phyloP scores from a whole-genome alignment of 164 flowering plant genomes.

The Nelumbo lutea region DNA sequence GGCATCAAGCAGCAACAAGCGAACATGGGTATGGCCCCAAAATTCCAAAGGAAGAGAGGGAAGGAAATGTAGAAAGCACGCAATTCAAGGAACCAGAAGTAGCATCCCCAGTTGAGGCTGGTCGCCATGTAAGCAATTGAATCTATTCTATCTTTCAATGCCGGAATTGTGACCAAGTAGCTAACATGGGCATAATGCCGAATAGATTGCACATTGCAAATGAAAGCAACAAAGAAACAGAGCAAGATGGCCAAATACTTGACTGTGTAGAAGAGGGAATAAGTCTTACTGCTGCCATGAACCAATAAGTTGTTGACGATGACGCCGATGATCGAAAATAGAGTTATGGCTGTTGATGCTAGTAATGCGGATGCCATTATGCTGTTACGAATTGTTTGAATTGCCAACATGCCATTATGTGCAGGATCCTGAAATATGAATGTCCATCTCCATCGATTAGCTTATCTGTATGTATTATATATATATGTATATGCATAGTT shows the following conservation, averaged over 20 bases:
- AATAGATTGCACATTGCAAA: constrained; percentile 73
- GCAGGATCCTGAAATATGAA: constrained; percentile 51
- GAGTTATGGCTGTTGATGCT: constrained; percentile 78
- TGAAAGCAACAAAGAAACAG: constrained; percentile 72
- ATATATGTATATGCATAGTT: too few species aligned
- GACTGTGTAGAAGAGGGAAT: constrained; percentile 31
- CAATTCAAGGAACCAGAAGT: constrained; percentile 79
- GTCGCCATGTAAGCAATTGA: constrained; percentile 47
- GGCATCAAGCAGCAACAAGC: constrained; percentile 47
- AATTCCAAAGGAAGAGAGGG: constrained; percentile 26
- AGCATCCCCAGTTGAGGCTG: constrained; percentile 61
- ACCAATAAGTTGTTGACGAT: constrained; percentile 53
- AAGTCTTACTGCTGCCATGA: constrained; percentile 43
- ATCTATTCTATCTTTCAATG: constrained; percentile 26
- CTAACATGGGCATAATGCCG: constrained; percentile 82
- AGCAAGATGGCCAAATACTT: constrained; percentile 60
- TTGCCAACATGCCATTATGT: constrained; percentile 68
- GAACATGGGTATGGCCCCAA: constrained; percentile 43
- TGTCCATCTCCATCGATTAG: neutral
- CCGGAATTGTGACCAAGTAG: constrained; percentile 55
- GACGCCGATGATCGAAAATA: constrained; percentile 74
- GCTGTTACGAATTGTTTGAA: constrained; percentile 87
- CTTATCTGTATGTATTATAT: neutral
- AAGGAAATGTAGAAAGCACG: constrained; percentile 55
- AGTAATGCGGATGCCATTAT: constrained; percentile 83